Conservation (phyloP, 331 rosid genomes). For the Arachis monticola region DNA sequence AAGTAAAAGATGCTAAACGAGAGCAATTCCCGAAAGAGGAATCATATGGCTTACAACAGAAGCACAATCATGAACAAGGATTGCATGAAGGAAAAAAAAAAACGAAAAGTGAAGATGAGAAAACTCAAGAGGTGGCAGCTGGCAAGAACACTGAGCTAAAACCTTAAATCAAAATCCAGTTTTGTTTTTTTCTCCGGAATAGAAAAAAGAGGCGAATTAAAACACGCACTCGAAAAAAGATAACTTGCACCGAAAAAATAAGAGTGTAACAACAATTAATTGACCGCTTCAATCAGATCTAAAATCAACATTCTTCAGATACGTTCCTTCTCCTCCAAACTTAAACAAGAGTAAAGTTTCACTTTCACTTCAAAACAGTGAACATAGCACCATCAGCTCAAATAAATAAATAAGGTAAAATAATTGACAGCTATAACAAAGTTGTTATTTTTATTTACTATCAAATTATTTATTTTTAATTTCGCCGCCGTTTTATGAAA, state of each 20-base stretch:
- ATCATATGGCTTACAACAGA: conserved; percentile 37
- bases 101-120: neutral
- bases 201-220: neutral
- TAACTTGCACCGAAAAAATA: conserved; percentile 4
- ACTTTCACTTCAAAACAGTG: conserved; percentile 17
- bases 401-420: neutral
- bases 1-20: conserved; percentile 9
- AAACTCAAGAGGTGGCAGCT: neutral
- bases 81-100: conserved; percentile 10
- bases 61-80: conserved; percentile 40
- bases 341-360: conserved; percentile 34
- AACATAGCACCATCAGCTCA: neutral
- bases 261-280: conserved; percentile 3
- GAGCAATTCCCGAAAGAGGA: conserved; percentile 20
- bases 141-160: conserved; percentile 21
- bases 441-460: neutral
- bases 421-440: conserved; percentile 4
- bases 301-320: conserved; percentile 23
- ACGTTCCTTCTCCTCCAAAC: conserved; percentile 1
- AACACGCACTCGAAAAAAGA: neutral
- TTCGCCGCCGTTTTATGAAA: neutral
- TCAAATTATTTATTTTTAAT: too few species aligned
- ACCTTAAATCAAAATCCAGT: conserved; percentile 24
- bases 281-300: conserved; percentile 47
- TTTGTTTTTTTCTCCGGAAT: neutral